Evolutionary conservation across 306 rosid species (phyloP), one percentile per base, ranked within the genome.

Genomic region (Luffa aegyptiaca): DNA sequence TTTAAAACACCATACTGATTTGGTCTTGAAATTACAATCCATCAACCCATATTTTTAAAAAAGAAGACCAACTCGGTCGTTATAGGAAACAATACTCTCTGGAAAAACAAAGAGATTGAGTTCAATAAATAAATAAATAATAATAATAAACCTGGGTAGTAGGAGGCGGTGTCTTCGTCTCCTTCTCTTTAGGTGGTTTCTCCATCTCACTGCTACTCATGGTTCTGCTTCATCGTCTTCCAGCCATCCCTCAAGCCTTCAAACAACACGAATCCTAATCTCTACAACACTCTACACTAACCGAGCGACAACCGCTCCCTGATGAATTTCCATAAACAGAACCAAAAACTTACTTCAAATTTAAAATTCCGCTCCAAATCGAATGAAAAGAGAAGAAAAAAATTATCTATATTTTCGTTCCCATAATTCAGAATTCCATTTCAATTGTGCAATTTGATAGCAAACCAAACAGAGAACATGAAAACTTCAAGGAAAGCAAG

Each of bases 181-280:
- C 99, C 77, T 53, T 75, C 64, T 87, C 86, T 81, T 87, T 95
- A 26, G 96, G 68, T 56, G 89, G 81, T 91, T 95, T 95, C 78
- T 95, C 99, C 92, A 89, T 90, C 79, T 89, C 97, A 81, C 93
- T 87, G 87, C 91, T 88, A 81, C 97, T 93, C 97, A 89, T 92
- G 82, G 81, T 79, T 71, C 80, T 78, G 84, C 78, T 79, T 82
- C 85, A 73, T 78, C 79, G 77, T 77, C 57, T 81, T 74, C 81
- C 84, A 80, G 73, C 78, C 78, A 81, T 58, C 80, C 83, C 59
- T 84, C 84, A 82, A 79, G 88, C 87, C 97, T 88, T 85, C 84
- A 91, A 88, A 90, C 85, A 83, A 74, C 69, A 82, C 35, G 73
- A 76, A 81, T 57, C 76, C 75, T 69, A 42, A n/a, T n/a, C 75